phyloP scores from a whole-genome alignment of 495 filamentous ascomycete genomes.

The Neurospora sp. region DNA sequence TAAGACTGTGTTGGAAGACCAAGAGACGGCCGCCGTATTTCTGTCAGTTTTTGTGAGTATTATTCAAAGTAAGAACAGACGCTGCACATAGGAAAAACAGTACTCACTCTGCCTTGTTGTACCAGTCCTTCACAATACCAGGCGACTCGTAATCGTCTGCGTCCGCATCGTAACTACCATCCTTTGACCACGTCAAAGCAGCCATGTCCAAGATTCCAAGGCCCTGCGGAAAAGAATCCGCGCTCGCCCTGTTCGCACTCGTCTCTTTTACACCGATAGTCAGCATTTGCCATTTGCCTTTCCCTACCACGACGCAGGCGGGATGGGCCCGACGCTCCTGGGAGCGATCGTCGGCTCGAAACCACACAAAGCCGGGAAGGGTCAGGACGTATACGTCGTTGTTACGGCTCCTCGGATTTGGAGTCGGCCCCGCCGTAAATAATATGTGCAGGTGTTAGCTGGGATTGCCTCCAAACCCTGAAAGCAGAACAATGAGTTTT shows the following conservation, averaged over 20 bases:
- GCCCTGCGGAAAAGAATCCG: not conserved
- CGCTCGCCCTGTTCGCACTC: not conserved
- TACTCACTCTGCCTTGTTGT: not conserved
- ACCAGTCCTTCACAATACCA: not conserved
- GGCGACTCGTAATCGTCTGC: conserved; percentile 4
- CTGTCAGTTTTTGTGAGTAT: not conserved
- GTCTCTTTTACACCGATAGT: not conserved
- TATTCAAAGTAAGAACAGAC: not conserved
- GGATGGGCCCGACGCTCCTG: not conserved
- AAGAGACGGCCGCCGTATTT: not conserved
- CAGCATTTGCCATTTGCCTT: not conserved
- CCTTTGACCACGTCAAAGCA: not conserved
- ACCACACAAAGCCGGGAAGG: conserved; percentile 1
- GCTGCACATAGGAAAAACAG: not conserved
- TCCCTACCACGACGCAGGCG: not conserved
- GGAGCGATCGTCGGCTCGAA: not conserved
- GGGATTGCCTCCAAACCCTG: too few relatives aligned
- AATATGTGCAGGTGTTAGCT: not conserved
- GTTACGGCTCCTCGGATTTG: not conserved
- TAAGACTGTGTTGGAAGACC: not conserved
- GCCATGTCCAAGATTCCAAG: not conserved
- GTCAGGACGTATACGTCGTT: not conserved
- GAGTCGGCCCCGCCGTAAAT: not conserved
- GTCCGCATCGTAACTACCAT: conserved; percentile 1
- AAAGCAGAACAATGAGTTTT: too few relatives aligned